Base-by-base conservation (phyloP, 495 filamentous ascomycete genomes). In the Penicillium ucsense region DNA sequence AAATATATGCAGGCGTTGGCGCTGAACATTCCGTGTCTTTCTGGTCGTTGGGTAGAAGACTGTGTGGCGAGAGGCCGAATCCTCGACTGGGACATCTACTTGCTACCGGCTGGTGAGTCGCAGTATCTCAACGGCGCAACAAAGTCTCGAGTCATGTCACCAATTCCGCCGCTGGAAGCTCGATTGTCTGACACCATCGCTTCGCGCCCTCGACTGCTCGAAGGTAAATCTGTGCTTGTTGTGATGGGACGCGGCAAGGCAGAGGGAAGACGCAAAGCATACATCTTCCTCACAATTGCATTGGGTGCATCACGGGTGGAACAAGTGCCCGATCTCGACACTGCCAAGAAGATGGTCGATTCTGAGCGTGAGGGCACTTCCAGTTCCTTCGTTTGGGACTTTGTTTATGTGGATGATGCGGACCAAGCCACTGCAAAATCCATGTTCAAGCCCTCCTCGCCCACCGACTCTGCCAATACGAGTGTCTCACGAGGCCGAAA, bases 1-100 rank as follows among this genome's bases (percentile, higher is more conserved):
- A 98, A 98, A 53, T 95, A 92, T 64, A 85, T 98, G 75, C 91
- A 97, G 62, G 92, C 92, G 0, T 80, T 98, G 8, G 90, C 94
- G 6, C 77, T 98, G 4, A 87, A 88, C 4, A 61, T 98, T 1
- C 94, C 94, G 0, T 94, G 88, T 52, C 73, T 98, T 5, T 80
- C 84, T 4, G 74, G 74, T 0, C 79, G 81, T 31, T 98, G 94
- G 94, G 69, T 97, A 45, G 72, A 77, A 31, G 81, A 86, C 44
- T 94, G 88, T 53, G 65, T 87, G 3, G 59, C 72, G 6, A 74
- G 77, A 45, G 69, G 70, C 34, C 61, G 63, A 4, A 53, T 88
- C 8, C 52, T 95, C 5, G 79, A 86, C 35, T 95, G 89, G 86
- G 68, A 74, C 3, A 73, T 82, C 27, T 97, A 95, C 49, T 78